Conservation (phyloP, 148 eudicot genomes). For the Pouteria glomerata region DNA sequence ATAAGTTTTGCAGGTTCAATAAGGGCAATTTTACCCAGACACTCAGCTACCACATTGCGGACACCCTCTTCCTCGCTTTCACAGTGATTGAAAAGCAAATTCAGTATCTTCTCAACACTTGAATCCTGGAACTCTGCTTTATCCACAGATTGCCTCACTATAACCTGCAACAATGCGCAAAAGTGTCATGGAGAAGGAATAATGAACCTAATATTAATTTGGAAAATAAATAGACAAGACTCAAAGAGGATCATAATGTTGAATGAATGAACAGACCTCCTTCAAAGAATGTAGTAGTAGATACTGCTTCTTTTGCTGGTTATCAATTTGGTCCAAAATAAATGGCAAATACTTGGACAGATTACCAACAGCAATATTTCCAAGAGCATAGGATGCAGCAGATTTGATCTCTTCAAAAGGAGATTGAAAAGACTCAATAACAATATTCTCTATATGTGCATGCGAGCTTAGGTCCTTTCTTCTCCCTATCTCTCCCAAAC, state of each 20-base stretch:
- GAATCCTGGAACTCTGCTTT: constrained; percentile 94
- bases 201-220: background rate
- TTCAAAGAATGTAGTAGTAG: constrained; percentile 89
- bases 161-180: constrained; percentile 48
- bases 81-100: constrained; percentile 82
- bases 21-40: constrained; percentile 94
- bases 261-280: constrained; percentile 53
- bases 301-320: constrained; percentile 97
- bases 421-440: constrained; percentile 94
- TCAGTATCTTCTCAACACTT: constrained; percentile 93
- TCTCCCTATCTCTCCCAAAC: constrained; percentile 97
- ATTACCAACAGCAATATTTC: constrained; percentile 95
- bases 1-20: constrained; percentile 88
- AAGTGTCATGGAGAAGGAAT: background rate
- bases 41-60: constrained; percentile 97
- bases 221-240: constrained; percentile 2
- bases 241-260: background rate
- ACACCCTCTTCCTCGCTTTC: constrained; percentile 99
- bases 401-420: constrained; percentile 98
- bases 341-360: constrained; percentile 86
- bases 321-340: constrained; percentile 92
- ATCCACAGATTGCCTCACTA: constrained; percentile 96
- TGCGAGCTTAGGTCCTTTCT: constrained; percentile 91
- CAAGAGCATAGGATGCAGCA: constrained; percentile 92
- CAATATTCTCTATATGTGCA: constrained; percentile 83